Evolutionary conservation across 805 yeast genomes (phyloP).

Genomic region (Sugiyamaella lignohabitans): DNA sequence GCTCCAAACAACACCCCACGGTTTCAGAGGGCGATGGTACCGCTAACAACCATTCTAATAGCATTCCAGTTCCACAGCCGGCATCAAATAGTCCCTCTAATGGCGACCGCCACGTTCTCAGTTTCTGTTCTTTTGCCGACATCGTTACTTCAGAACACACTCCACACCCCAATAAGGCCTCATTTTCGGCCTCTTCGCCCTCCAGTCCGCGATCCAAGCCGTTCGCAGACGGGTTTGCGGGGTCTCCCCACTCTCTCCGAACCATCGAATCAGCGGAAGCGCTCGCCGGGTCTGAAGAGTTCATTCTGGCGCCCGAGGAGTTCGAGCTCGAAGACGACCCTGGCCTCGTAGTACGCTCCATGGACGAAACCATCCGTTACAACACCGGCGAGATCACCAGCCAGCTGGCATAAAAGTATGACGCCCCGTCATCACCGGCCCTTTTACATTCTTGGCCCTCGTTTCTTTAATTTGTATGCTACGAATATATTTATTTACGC

Average conservation of each 20-base stretch:
- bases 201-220: neutral
- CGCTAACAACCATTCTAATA: no score
- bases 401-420: conserved; percentile 4
- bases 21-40: no score
- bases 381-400: conserved; percentile 3
- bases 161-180: conserved; percentile 14
- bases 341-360: neutral
- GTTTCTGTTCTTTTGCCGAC: conserved; percentile 75
- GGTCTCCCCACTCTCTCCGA: no score
- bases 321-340: neutral
- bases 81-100: neutral
- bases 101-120: conserved; percentile 23
- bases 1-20: no score
- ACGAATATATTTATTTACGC: no score
- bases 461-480: no score
- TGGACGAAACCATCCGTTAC: conserved; percentile 1
- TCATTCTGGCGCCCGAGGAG: neutral
- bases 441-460: no score
- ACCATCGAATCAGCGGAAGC: neutral
- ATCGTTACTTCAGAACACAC: conserved; percentile 56
- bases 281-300: neutral
- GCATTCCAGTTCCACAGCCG: conserved; percentile 5
- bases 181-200: neutral
- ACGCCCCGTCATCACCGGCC: conserved; percentile 8
- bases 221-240: neutral